Conservation (phyloP, 163 green algal species). For the Scenedesmus sp. region DNA sequence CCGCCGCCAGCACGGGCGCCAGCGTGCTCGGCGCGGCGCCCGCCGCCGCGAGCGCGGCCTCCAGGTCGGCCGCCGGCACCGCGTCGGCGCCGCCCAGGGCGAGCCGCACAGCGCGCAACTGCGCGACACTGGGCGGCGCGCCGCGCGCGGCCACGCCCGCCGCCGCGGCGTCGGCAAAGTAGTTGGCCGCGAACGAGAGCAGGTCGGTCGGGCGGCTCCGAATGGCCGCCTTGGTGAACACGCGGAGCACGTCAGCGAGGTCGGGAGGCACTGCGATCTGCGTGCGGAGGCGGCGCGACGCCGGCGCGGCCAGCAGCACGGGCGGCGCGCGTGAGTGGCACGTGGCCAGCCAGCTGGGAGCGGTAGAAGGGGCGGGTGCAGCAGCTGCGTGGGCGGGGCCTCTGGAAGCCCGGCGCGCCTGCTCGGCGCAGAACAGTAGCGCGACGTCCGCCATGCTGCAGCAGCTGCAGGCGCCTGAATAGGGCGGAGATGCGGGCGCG, state of each 20-base stretch:
- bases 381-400: neutral
- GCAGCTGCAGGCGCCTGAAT: neutral
- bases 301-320: neutral
- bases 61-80: constrained; percentile 18
- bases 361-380: neutral
- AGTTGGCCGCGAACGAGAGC: constrained; percentile 56
- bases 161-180: constrained; percentile 31
- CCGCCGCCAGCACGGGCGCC: constrained; percentile 12
- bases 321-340: neutral
- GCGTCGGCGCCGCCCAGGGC: too few species aligned
- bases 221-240: constrained; percentile 72
- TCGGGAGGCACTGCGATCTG: constrained; percentile 66
- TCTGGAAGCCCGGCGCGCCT: constrained; percentile 25
- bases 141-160: too few species aligned
- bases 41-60: constrained; percentile 17
- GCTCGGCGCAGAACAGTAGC: constrained; percentile 68
- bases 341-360: neutral
- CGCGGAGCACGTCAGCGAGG: constrained; percentile 64
- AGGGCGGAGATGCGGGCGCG: neutral
- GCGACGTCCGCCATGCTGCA: constrained; percentile 50
- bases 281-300: neutral
- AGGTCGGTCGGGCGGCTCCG: constrained; percentile 59
- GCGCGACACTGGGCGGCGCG: neutral
- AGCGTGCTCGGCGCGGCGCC: constrained; percentile 28
- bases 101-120: too few species aligned